A percentile compares a stretch with the other conserved stretches of the same genome.
These are phyloP conservation scores for Cryptococcus sp. DNA, from an alignment of 1,284 basidiomycete genomes.

Conservation along the genomic window DNA sequence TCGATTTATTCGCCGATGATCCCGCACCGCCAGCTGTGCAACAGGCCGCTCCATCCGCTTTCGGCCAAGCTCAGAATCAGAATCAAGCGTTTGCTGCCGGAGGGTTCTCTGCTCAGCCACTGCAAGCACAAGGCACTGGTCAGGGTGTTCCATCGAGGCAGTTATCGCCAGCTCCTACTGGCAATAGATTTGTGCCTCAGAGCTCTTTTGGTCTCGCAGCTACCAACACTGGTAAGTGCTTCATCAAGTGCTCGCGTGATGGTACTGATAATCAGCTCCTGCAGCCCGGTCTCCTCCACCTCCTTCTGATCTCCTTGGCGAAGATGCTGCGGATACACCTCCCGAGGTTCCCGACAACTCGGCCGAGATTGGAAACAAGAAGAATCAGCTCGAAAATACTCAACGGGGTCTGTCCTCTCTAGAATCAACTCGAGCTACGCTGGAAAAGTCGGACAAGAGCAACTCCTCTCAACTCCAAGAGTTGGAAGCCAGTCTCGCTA, in stretches of 20 bases:
- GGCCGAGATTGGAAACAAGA: constrained; percentile 75
- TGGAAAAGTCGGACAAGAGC: constrained; percentile 51
- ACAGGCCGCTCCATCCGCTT: constrained; percentile 5
- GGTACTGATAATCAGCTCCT: neutral
- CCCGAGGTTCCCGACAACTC: constrained; percentile 44
- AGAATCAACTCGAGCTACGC: constrained; percentile 36
- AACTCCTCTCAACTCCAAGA: constrained; percentile 58
- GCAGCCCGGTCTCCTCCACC: neutral
- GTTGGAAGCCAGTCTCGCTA: constrained; percentile 46
- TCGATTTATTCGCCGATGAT: constrained; percentile 45
- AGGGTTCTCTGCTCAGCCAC: constrained; percentile 26
- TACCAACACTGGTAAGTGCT: neutral
- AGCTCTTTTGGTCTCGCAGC: neutral
- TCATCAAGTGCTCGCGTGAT: neutral
- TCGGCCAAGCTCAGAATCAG: constrained; percentile 3
- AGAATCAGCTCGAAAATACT: constrained; percentile 79
- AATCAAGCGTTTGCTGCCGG: neutral
- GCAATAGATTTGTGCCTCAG: neutral
- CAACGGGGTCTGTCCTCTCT: constrained; percentile 50
- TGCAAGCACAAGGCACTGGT: constrained; percentile 21
- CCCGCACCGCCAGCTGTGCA: constrained; percentile 21
- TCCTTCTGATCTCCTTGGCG: constrained; percentile 37
- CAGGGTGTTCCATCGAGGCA: constrained; percentile 2
- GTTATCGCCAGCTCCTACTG: constrained; percentile 1
- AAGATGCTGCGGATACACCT: constrained; percentile 27